These are phyloP conservation scores for Wilhelminamyces savonicus DNA, from an alignment of 805 yeast species.

Conservation along the genomic window DNA sequence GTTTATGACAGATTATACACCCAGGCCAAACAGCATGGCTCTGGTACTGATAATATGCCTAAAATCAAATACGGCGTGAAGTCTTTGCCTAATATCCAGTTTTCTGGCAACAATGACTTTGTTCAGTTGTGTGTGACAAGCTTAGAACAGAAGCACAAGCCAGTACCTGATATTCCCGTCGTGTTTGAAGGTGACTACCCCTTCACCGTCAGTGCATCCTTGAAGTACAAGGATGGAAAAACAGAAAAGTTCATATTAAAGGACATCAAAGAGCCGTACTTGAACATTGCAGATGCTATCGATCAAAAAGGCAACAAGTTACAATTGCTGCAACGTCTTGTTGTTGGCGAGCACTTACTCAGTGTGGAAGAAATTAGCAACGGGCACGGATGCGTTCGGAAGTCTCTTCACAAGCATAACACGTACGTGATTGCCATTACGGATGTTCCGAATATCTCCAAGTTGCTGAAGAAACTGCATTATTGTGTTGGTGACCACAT, in stretches of 20 bases:
- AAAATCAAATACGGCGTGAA: slow-evolving; percentile 39
- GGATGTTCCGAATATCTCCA: slow-evolving; percentile 65
- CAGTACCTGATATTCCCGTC: slow-evolving; percentile 43
- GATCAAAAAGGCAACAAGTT: slow-evolving; percentile 22
- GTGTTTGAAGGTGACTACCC: slow-evolving; percentile 57
- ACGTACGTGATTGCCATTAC: slow-evolving; percentile 56
- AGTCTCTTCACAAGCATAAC: slow-evolving; percentile 13
- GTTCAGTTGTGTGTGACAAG: slow-evolving; percentile 42
- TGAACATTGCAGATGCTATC: slow-evolving; percentile 8
- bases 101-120: slow-evolving; percentile 40
- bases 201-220: slow-evolving; percentile 47
- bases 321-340: slow-evolving; percentile 43
- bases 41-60: slow-evolving; percentile 6
- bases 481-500: slow-evolving; percentile 93
- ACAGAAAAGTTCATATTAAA: slow-evolving; percentile 40
- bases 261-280: slow-evolving; percentile 27
- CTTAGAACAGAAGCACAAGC: slow-evolving; percentile 12
- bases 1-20: slow-evolving; percentile 62
- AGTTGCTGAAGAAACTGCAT: slow-evolving; percentile 23
- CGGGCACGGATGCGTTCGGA: slow-evolving; percentile 60
- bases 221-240: slow-evolving; percentile 58
- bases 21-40: slow-evolving; percentile 18
- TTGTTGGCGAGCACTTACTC: slow-evolving; percentile 67
- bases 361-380: slow-evolving; percentile 56
- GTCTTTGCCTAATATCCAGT: slow-evolving; percentile 54